Evolutionary conservation across 768 basidiomycete species (phyloP).

Genomic region (Kwoniella botswanensis): DNA sequence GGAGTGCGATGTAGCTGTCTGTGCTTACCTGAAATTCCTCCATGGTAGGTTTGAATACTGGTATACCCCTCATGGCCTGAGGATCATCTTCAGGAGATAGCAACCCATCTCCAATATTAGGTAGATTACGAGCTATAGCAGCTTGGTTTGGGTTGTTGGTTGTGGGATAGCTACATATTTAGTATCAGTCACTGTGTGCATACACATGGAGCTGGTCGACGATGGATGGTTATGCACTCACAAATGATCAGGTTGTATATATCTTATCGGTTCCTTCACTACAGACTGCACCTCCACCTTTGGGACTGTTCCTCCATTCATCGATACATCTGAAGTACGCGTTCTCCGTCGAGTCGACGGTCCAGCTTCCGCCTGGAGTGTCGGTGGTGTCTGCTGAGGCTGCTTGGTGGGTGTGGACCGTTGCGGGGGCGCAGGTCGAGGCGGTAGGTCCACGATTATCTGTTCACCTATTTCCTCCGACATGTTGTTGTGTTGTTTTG

Average conservation of each 20-base stretch:
- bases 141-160: slow-evolving; percentile 43
- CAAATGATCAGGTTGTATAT: slow-evolving; percentile 46
- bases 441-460: slow-evolving; percentile 16
- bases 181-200: not conserved
- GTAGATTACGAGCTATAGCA: slow-evolving; percentile 14
- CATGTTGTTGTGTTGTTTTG: not conserved
- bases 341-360: slow-evolving; percentile 6
- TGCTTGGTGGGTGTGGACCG: too few relatives aligned
- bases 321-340: not conserved
- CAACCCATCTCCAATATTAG: slow-evolving; percentile 11
- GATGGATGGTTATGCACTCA: slow-evolving; percentile 22
- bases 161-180: slow-evolving; percentile 45
- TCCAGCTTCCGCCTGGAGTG: slow-evolving; percentile 9
- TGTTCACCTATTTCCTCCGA: slow-evolving; percentile 18
- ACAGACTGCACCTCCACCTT: not conserved
- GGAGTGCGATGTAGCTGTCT: not conserved
- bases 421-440: too few relatives aligned
- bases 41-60: slow-evolving; percentile 93
- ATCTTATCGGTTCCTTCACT: slow-evolving; percentile 18
- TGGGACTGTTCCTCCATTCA: not conserved
- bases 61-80: slow-evolving; percentile 69
- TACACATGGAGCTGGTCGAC: not conserved
- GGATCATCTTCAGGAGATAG: slow-evolving; percentile 58
- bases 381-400: not conserved
- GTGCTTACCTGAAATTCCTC: slow-evolving; percentile 72